phyloP scores from a whole-genome alignment of 2,329 filamentous ascomycete genomes.

The Arthroderma sp. region DNA sequence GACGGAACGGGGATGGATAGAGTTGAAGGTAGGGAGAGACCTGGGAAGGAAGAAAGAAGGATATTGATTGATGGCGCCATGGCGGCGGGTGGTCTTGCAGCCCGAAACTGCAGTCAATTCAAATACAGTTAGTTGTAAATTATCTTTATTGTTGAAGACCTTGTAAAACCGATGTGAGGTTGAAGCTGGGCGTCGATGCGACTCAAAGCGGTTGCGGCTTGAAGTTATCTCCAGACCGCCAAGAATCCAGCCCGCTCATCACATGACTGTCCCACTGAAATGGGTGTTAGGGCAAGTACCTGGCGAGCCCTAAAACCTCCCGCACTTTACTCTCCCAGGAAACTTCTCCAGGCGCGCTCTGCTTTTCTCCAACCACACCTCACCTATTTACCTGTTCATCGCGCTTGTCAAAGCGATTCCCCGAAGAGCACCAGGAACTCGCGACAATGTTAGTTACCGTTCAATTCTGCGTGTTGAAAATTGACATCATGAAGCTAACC shows the following conservation, averaged over 20 bases:
- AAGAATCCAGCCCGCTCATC: not conserved
- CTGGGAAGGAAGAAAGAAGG: constrained; percentile 71
- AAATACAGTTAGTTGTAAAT: not conserved
- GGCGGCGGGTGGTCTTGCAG: not conserved
- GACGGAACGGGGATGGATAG: constrained; percentile 60
- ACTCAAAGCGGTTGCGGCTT: no score
- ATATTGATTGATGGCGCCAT: constrained; percentile 49
- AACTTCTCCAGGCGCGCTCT: not conserved
- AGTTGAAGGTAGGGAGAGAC: constrained; percentile 70
- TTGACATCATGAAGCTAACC: constrained; percentile 1
- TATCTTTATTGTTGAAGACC: not conserved
- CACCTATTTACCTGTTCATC: constrained; percentile 5
- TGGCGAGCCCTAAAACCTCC: constrained; percentile 10
- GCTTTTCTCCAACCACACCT: not conserved
- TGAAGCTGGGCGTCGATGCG: no score
- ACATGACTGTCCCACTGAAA: not conserved
- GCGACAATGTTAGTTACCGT: constrained; percentile 35
- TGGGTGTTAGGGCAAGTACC: constrained; percentile 8
- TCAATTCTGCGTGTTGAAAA: constrained; percentile 3
- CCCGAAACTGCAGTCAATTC: not conserved
- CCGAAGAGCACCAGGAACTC: constrained; percentile 41
- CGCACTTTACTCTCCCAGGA: not conserved
- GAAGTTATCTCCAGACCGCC: no score
- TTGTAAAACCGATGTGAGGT: no score
- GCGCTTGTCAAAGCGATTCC: constrained; percentile 40